Conservation (phyloP, 2,329 filamentous ascomycete genomes). For the Calonectria multiphialidica region DNA sequence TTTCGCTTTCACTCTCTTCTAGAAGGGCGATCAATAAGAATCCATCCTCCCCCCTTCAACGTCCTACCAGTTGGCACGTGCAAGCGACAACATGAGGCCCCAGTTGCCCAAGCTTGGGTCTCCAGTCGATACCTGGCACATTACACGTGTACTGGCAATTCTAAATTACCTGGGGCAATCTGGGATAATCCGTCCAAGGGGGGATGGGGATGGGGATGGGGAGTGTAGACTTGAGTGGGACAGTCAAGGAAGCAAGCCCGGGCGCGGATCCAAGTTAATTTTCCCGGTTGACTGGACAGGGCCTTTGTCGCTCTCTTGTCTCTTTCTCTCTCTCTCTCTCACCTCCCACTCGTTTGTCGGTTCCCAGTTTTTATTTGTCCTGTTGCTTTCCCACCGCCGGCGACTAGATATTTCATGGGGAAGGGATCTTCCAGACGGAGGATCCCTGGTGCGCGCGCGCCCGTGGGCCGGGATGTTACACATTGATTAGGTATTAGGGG, state of each 20-base stretch:
- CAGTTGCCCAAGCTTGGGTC: neutral
- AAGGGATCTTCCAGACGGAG: neutral
- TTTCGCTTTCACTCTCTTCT: neutral
- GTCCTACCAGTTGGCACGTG: conserved; percentile 3
- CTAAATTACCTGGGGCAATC: neutral
- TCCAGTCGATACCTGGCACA: neutral
- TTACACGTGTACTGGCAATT: neutral
- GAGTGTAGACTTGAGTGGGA: too few species aligned
- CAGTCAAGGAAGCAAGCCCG: neutral
- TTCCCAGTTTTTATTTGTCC: too few species aligned
- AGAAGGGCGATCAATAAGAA: neutral
- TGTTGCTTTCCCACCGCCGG: neutral
- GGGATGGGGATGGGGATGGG: neutral
- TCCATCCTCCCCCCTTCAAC: too few species aligned
- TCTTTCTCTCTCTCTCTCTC: neutral
- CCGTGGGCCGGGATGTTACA: conserved; percentile 1
- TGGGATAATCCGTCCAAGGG: neutral
- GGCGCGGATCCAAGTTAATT: conserved; percentile 16
- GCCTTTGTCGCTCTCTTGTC: neutral
- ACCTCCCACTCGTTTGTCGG: neutral
- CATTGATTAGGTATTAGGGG: neutral
- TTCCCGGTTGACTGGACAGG: neutral
- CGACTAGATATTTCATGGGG: neutral
- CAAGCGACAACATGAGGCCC: neutral
- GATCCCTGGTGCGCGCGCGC: conserved; percentile 8